Evolutionary conservation across 192 early-diverging fungal species (phyloP).

Genomic region (Backusella mclennaniae): DNA sequence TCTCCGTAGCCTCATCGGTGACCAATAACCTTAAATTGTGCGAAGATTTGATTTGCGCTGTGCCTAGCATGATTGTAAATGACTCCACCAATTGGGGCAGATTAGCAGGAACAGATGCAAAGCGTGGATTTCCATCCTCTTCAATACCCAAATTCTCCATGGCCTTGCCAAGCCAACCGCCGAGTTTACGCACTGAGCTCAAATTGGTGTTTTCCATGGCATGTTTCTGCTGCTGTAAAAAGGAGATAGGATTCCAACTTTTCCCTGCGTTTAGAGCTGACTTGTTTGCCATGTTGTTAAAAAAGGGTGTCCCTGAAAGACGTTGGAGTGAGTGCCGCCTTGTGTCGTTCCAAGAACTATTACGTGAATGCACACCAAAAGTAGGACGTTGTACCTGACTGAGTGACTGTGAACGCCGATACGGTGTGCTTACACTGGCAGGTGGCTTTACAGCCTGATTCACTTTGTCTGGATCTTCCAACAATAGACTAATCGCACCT

Average conservation of each 20-base stretch:
- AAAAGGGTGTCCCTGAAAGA: not conserved
- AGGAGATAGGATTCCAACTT: slow-evolving; percentile 50
- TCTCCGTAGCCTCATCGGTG: slow-evolving; percentile 40
- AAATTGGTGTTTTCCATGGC: slow-evolving; percentile 43
- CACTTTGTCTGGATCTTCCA: slow-evolving; percentile 58
- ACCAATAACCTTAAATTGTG: slow-evolving; percentile 66
- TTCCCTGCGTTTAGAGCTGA: not conserved
- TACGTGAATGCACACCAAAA: slow-evolving; percentile 12
- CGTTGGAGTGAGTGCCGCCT: slow-evolving; percentile 14
- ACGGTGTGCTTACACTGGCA: not conserved
- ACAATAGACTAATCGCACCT: slow-evolving; percentile 52
- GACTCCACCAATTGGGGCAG: slow-evolving; percentile 60
- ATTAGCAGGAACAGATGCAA: slow-evolving; percentile 6
- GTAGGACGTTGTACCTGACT: slow-evolving; percentile 7
- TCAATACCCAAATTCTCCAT: slow-evolving; percentile 63
- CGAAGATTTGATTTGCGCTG: slow-evolving; percentile 69
- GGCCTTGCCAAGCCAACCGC: slow-evolving; percentile 61
- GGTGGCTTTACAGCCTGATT: not conserved
- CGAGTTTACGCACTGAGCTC: slow-evolving; percentile 48
- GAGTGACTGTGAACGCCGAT: slow-evolving; percentile 14
- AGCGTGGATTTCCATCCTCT: slow-evolving; percentile 39
- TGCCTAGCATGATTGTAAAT: slow-evolving; percentile 71
- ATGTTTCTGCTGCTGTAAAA: slow-evolving; percentile 54
- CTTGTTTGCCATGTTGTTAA: not conserved
- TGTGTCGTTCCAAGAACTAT: slow-evolving; percentile 2